phyloP scores from a whole-genome alignment of 2,329 filamentous ascomycete genomes.

The Fusarium mangiferae region DNA sequence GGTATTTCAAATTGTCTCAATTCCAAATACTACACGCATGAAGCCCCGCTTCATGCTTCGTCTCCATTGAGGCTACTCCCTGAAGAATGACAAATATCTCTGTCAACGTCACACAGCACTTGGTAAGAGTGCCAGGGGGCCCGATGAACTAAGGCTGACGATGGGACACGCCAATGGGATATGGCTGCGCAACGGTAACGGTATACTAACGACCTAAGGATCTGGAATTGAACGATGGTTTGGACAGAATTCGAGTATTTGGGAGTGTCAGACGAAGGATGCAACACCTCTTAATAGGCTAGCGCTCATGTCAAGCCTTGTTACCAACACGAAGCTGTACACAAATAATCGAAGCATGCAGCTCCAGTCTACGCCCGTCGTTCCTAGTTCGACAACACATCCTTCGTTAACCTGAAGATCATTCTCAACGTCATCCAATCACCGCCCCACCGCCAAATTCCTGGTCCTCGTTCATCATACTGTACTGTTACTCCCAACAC shows the following conservation, averaged over 20 bases:
- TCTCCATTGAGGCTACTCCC: slow-evolving; percentile 16
- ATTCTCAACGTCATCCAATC: slow-evolving; percentile 46
- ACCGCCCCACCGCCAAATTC: slow-evolving; percentile 41
- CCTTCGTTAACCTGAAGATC: slow-evolving; percentile 7
- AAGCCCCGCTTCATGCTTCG: slow-evolving; percentile 31
- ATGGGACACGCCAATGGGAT: slow-evolving; percentile 16
- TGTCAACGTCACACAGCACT: slow-evolving; percentile 29
- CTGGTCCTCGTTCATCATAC: slow-evolving; percentile 25
- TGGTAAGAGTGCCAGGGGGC: slow-evolving; percentile 7
- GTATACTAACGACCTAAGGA: slow-evolving; percentile 16
- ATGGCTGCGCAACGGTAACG: neutral
- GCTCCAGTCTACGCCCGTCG: slow-evolving; percentile 21
- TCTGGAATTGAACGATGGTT: neutral
- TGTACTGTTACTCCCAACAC: slow-evolving; percentile 20
- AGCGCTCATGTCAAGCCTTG: neutral
- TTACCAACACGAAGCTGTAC: slow-evolving; percentile 2
- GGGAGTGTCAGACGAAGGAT: neutral
- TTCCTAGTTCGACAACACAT: slow-evolving; percentile 23
- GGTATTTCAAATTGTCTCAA: slow-evolving; percentile 19
- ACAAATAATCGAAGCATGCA: slow-evolving; percentile 25
- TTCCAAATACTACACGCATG: slow-evolving; percentile 29
- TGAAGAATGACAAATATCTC: slow-evolving; percentile 33
- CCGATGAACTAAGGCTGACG: slow-evolving; percentile 41
- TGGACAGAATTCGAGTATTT: neutral
- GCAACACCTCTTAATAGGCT: neutral